phyloP scores from a whole-genome alignment of 176 grass and related monocot genomes.

The Dactylis glomerata region DNA sequence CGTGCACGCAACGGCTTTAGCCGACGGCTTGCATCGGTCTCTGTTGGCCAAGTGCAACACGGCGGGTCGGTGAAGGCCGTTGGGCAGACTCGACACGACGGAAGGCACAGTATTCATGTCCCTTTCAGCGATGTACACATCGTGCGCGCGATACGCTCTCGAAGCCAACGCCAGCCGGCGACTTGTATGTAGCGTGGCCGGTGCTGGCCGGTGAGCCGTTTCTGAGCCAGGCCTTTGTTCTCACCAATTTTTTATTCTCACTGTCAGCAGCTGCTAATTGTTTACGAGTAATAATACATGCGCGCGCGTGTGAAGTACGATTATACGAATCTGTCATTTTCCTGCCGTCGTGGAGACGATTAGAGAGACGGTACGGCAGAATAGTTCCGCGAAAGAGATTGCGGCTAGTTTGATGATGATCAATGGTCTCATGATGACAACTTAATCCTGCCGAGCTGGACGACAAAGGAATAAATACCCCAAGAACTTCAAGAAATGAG shows the following conservation, averaged over 20 bases:
- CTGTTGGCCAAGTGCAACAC: background rate
- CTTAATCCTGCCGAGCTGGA: background rate
- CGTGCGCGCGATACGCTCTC: background rate
- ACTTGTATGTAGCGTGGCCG: background rate
- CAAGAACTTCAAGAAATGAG: background rate
- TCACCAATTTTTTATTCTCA: too few species aligned
- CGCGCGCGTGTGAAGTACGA: background rate
- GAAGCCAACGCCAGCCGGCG: background rate
- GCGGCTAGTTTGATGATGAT: background rate
- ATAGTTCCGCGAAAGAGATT: background rate
- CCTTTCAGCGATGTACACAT: background rate
- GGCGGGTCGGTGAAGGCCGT: background rate
- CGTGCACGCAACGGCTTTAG: background rate
- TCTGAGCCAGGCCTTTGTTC: background rate
- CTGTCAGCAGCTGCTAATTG: background rate
- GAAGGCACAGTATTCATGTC: background rate
- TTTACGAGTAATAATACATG: background rate
- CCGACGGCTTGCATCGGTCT: too few species aligned
- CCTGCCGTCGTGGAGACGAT: background rate
- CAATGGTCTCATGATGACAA: background rate
- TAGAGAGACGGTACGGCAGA: background rate
- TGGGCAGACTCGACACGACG: background rate
- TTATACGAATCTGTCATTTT: background rate
- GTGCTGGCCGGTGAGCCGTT: constrained; percentile 6
- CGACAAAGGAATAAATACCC: background rate